phyloP scores from a whole-genome alignment of 106 monocot species.

The Alisma plantagoaquatica region DNA sequence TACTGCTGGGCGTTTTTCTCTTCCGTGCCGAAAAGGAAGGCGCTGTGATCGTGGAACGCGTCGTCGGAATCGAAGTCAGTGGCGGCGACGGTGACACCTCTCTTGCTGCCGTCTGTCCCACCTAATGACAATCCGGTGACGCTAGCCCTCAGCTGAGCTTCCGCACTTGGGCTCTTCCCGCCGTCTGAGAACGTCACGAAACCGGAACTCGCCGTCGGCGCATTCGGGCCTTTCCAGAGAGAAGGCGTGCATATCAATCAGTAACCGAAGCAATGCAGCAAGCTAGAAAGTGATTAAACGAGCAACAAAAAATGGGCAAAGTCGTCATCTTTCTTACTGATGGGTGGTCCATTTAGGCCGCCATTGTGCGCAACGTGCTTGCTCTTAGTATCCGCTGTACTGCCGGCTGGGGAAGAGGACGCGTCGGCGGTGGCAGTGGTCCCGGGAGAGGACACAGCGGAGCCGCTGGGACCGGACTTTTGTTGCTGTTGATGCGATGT shows the following conservation, averaged over 20 bases:
- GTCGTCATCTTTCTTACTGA: no score
- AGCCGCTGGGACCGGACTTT: background rate
- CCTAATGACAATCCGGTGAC: constrained; percentile 26
- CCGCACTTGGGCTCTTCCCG: no score
- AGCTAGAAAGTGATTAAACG: no score
- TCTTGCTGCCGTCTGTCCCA: constrained; percentile 14
- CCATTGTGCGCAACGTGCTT: constrained; percentile 4
- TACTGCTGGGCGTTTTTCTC: constrained; percentile 3
- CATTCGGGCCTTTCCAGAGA: no score
- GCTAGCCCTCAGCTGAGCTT: constrained; percentile 16
- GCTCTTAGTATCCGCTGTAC: no score
- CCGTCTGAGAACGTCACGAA: no score
- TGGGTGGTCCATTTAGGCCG: no score
- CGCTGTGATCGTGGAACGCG: no score
- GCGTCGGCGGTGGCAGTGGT: constrained; percentile 2
- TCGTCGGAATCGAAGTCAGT: background rate
- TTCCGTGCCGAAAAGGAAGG: constrained; percentile 7
- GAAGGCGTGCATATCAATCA: no score
- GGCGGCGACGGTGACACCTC: background rate
- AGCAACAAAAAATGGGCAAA: no score
- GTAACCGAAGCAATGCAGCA: no score
- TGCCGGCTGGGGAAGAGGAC: background rate
- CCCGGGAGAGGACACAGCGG: background rate
- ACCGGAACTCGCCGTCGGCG: no score
- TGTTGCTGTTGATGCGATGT: constrained; percentile 3